Conservation (phyloP, 2,329 filamentous ascomycete genomes). For the Xylaria sp. region DNA sequence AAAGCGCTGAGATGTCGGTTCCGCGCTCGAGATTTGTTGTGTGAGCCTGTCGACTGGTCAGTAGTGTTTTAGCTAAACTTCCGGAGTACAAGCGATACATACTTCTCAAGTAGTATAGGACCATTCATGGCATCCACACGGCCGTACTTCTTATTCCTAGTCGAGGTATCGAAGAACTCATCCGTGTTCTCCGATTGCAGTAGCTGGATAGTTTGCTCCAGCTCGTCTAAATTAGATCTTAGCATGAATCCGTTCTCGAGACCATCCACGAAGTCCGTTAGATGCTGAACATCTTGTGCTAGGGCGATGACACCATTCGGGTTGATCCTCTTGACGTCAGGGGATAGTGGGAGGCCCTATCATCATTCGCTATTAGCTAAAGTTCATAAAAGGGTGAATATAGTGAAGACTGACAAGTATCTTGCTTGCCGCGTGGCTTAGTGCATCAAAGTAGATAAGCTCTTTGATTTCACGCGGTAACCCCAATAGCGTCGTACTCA, state of each 20-base stretch:
- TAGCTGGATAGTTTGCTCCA: constrained; percentile 90
- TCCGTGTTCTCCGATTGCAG: constrained; percentile 92
- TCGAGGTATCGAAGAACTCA: constrained; percentile 93
- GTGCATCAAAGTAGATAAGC: constrained; percentile 95
- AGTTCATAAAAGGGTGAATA: too few relatives aligned
- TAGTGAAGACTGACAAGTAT: constrained; percentile 70
- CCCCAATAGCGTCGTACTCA: constrained; percentile 92
- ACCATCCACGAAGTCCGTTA: constrained; percentile 85
- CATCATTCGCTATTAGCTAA: neutral
- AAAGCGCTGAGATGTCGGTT: constrained; percentile 71
- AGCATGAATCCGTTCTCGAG: constrained; percentile 88
- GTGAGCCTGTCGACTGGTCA: constrained; percentile 65
- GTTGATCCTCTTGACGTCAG: constrained; percentile 86
- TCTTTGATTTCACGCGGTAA: constrained; percentile 97
- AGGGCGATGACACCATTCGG: constrained; percentile 84
- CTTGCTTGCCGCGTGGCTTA: constrained; percentile 88
- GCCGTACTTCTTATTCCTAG: constrained; percentile 91
- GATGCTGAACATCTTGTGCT: constrained; percentile 82
- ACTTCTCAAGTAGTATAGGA: constrained; percentile 92
- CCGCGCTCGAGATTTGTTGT: constrained; percentile 67
- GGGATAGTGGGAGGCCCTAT: constrained; percentile 76
- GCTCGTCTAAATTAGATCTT: constrained; percentile 87
- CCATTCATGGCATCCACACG: constrained; percentile 92
- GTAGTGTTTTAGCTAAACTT: constrained; percentile 11
- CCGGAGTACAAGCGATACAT: constrained; percentile 46